Conservation (phyloP, 768 basidiomycete species). For the Xerocomellus intermedius region DNA sequence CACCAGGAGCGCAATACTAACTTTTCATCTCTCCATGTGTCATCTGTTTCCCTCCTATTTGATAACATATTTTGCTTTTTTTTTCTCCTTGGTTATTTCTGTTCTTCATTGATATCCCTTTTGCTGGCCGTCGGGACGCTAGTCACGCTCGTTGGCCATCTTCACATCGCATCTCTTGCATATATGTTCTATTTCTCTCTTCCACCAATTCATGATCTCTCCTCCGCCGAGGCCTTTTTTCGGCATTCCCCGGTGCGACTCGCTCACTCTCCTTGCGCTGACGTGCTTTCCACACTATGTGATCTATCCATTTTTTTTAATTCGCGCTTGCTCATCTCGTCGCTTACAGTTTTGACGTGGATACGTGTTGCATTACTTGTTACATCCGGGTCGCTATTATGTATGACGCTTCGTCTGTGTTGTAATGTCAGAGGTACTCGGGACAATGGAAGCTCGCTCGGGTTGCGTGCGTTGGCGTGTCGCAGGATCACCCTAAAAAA, state of each 20-base stretch:
- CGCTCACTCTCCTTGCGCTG: background rate
- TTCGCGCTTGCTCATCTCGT: no score
- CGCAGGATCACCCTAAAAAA: no score
- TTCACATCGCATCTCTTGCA: background rate
- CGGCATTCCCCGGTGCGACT: background rate
- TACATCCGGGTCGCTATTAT: background rate
- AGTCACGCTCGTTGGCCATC: background rate
- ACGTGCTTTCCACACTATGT: background rate
- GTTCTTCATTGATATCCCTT: slow-evolving; percentile 5
- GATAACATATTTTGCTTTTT: slow-evolving; percentile 14
- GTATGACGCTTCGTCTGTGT: background rate
- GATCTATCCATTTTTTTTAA: background rate
- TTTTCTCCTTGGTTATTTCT: background rate
- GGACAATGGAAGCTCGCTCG: no score
- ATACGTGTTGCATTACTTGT: slow-evolving; percentile 1
- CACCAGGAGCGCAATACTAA: slow-evolving; percentile 15
- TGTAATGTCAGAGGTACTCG: slow-evolving; percentile 1
- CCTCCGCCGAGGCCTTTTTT: background rate
- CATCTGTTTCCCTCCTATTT: slow-evolving; percentile 13
- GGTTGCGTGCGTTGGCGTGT: no score
- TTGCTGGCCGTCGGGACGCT: background rate
- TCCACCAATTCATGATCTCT: background rate
- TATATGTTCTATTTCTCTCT: background rate
- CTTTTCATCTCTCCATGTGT: background rate
- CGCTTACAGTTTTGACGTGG: background rate